Percentiles rank a stretch among this genome's conserved stretches.
Evolutionary conservation across 306 rosid species (phyloP).

Genomic region (Medicago truncatula): MtrunA17r5.0-ANR NC_053049.1:32406501-32407000

Average conservation of each 20-base stretch:
- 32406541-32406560: constrained; percentile 16
- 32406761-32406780: constrained; percentile 81
- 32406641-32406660: constrained; percentile 60
- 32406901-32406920: constrained; percentile 25
- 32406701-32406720: constrained; percentile 78
- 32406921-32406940: constrained; percentile 23
- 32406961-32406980: constrained; percentile 94
- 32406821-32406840: neutral
- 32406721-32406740: constrained; percentile 57
- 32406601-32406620: constrained; percentile 25
- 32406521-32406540: constrained; percentile 20
- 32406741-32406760: constrained; percentile 66
- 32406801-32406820: constrained; percentile 7
- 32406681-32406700: constrained; percentile 80
- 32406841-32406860: neutral
- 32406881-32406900: neutral
- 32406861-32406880: neutral
- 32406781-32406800: constrained; percentile 24
- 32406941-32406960: constrained; percentile 88
- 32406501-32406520: constrained; percentile 7
- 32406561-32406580: constrained; percentile 24
- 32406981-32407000: constrained; percentile 88
- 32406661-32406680: constrained; percentile 62
- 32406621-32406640: neutral
- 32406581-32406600: constrained; percentile 9